A percentile compares a stretch with the other conserved stretches of the same genome.
Conservation (phyloP, 2,329 filamentous ascomycete species). For the Cladobotryum protrusum region DNA sequence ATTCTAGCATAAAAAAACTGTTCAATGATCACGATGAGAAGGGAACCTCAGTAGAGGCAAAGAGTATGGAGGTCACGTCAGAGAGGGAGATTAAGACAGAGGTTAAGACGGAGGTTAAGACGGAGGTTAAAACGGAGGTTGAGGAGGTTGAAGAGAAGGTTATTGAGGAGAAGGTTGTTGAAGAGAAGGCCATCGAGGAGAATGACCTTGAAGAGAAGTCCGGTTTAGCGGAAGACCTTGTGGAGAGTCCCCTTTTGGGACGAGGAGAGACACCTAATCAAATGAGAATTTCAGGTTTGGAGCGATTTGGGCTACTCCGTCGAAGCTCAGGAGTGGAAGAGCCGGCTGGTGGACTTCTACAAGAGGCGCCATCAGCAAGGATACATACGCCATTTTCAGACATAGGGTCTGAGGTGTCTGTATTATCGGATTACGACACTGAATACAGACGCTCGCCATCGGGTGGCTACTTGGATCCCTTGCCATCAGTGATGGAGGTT, state of each 20-base stretch:
- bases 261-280: slow-evolving; percentile 18
- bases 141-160: background rate
- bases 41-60: too few species aligned
- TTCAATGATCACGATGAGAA: too few species aligned
- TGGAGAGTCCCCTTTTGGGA: slow-evolving; percentile 35
- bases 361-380: slow-evolving; percentile 21
- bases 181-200: background rate
- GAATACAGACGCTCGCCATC: slow-evolving; percentile 39
- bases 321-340: slow-evolving; percentile 26
- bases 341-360: slow-evolving; percentile 23
- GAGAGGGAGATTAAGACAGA: too few species aligned
- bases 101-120: background rate
- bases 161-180: background rate
- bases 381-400: slow-evolving; percentile 4
- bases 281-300: slow-evolving; percentile 8
- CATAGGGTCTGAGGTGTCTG: slow-evolving; percentile 7
- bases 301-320: slow-evolving; percentile 23
- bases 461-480: slow-evolving; percentile 22
- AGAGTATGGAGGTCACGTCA: too few species aligned
- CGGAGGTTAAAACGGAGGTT: background rate
- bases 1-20: too few species aligned
- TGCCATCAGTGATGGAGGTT: slow-evolving; percentile 48
- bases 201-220: background rate
- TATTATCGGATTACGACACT: slow-evolving; percentile 15
- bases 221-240: slow-evolving; percentile 11